phyloP scores from a whole-genome alignment of 148 eudicot genomes.

The Amaranthus cruentus region DNA sequence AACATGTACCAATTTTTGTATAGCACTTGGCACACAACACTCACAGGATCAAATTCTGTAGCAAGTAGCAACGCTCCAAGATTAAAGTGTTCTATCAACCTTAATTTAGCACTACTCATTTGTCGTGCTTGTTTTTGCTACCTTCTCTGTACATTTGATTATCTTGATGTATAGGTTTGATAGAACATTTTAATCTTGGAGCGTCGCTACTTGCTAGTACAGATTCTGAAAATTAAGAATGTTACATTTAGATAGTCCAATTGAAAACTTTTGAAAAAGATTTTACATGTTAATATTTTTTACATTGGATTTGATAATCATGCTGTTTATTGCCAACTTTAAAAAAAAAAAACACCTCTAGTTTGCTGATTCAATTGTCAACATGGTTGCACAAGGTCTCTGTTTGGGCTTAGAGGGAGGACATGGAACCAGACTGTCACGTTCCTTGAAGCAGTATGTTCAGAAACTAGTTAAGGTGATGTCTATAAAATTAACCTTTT shows the following conservation, averaged over 20 bases:
- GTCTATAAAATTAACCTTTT: background rate
- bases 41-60: no score
- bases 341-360: background rate
- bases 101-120: no score
- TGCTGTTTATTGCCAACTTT: background rate
- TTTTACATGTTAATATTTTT: background rate
- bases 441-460: conserved; percentile 53
- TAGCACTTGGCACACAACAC: no score
- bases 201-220: background rate
- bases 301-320: background rate
- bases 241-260: background rate
- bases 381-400: conserved; percentile 40
- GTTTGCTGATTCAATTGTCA: background rate
- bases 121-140: background rate
- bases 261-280: background rate
- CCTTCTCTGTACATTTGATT: background rate
- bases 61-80: no score
- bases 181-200: background rate
- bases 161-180: background rate
- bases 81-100: no score
- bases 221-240: background rate
- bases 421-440: conserved; percentile 57
- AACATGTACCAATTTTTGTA: no score
- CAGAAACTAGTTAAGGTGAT: conserved; percentile 70
- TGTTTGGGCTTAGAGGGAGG: conserved; percentile 57